Percentiles rank a stretch among this genome's conserved stretches.
phyloP scores from a whole-genome alignment of 2,329 filamentous ascomycete genomes.

The Verticillium tricorpus region DNA sequence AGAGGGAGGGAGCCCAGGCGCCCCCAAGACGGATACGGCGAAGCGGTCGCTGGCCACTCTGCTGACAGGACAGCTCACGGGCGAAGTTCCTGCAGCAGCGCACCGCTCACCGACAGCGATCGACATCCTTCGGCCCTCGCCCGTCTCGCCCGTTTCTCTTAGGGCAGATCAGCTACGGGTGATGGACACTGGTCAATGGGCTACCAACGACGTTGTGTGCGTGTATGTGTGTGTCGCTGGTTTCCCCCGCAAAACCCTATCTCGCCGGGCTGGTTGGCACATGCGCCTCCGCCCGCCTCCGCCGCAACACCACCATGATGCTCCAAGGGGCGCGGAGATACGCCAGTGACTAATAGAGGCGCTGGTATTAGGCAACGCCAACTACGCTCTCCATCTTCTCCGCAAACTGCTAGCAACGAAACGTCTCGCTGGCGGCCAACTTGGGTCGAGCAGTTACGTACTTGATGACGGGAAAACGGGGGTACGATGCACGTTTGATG shows the following conservation, averaged over 20 bases:
- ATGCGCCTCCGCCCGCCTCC: background rate
- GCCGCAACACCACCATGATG: background rate
- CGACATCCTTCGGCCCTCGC: background rate
- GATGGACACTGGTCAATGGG: background rate
- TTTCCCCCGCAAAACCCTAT: background rate
- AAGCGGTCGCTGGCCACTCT: background rate
- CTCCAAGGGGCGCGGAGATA: background rate
- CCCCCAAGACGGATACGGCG: background rate
- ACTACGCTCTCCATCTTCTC: slow-evolving; percentile 1
- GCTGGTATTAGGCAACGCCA: slow-evolving; percentile 1
- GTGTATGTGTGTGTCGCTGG: background rate
- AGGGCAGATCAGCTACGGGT: background rate
- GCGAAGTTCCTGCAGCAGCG: background rate
- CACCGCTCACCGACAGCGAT: background rate
- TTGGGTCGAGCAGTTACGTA: background rate
- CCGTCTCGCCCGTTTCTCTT: background rate
- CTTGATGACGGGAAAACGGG: background rate
- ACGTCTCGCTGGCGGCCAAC: background rate
- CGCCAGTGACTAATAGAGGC: slow-evolving; percentile 5
- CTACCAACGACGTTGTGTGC: background rate
- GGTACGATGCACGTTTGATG: background rate
- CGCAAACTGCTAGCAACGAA: background rate
- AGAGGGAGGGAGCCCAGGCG: background rate
- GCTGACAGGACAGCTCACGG: background rate
- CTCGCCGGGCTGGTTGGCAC: background rate